Evolutionary conservation across 2,329 filamentous ascomycete species (phyloP).

Genomic region (Aurifilum marmelostoma): DNA sequence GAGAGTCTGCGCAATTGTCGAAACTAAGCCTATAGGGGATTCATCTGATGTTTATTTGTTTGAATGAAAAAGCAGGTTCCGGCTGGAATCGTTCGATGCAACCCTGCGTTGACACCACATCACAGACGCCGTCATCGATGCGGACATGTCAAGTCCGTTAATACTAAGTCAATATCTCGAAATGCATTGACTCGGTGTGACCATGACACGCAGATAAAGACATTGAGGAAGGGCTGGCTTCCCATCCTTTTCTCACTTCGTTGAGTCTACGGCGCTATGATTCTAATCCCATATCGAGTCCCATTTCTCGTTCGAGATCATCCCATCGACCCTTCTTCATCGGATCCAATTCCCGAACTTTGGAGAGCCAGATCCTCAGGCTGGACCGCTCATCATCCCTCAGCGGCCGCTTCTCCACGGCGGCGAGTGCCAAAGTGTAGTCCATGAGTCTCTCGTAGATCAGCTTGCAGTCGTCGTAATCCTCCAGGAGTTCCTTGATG

Average conservation of each 20-base stretch:
- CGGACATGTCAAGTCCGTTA: not conserved
- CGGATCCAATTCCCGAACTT: slow-evolving; percentile 72
- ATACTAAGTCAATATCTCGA: not conserved
- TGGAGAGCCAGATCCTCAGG: slow-evolving; percentile 62
- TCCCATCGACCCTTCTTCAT: slow-evolving; percentile 75
- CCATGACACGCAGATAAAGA: not conserved
- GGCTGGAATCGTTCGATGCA: not conserved
- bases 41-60: not conserved
- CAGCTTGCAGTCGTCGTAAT: slow-evolving; percentile 70
- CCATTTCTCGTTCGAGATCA: slow-evolving; percentile 61
- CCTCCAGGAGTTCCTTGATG: slow-evolving; percentile 67
- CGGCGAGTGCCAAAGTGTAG: slow-evolving; percentile 65
- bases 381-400: slow-evolving; percentile 47
- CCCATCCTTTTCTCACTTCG: too few relatives aligned
- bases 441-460: slow-evolving; percentile 86
- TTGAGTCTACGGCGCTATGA: too few relatives aligned
- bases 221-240: not conserved
- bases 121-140: not conserved
- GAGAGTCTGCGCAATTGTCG: too few relatives aligned
- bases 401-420: slow-evolving; percentile 52
- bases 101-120: not conserved
- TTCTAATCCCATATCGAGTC: slow-evolving; percentile 24
- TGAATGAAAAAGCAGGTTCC: not conserved
- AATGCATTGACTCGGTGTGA: not conserved
- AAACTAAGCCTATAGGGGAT: not conserved